Evolutionary conservation across 148 eudicot genomes (phyloP).

Genomic region (Camellia japonica): DNA sequence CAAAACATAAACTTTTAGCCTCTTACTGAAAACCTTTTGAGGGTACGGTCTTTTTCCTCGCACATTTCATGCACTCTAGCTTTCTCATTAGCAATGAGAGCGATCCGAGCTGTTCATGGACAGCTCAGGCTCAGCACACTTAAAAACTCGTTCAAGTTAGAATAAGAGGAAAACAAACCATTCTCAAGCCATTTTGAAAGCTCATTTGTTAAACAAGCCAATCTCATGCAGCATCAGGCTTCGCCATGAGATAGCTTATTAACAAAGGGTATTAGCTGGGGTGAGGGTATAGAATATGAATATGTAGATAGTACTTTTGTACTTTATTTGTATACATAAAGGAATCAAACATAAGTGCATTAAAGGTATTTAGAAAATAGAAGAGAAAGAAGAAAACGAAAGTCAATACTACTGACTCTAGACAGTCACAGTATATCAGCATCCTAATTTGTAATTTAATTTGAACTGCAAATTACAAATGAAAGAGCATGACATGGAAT

Average conservation of each 20-base stretch:
- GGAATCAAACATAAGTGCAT: neutral
- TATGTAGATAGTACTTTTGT: neutral
- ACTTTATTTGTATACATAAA: neutral
- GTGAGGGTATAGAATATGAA: neutral
- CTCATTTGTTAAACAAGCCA: neutral
- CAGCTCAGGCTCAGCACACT: constrained; percentile 7
- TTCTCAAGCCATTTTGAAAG: neutral
- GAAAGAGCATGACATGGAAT: neutral
- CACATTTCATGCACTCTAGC: constrained; percentile 9
- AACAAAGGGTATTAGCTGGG: neutral
- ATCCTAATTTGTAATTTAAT: neutral
- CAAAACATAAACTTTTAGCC: neutral
- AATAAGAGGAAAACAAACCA: neutral
- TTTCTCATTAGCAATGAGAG: neutral
- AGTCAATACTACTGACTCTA: neutral
- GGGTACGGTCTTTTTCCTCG: neutral
- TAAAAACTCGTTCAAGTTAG: neutral
- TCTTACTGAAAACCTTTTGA: neutral
- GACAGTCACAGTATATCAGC: neutral
- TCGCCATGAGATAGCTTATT: neutral
- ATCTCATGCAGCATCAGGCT: neutral
- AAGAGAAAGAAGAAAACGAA: no score
- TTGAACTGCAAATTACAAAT: neutral
- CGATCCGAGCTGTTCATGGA: neutral
- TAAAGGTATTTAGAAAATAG: neutral